These are phyloP conservation scores for Picea mariana DNA, from an alignment of 83 land plant species.

Conservation along the genomic window DNA sequence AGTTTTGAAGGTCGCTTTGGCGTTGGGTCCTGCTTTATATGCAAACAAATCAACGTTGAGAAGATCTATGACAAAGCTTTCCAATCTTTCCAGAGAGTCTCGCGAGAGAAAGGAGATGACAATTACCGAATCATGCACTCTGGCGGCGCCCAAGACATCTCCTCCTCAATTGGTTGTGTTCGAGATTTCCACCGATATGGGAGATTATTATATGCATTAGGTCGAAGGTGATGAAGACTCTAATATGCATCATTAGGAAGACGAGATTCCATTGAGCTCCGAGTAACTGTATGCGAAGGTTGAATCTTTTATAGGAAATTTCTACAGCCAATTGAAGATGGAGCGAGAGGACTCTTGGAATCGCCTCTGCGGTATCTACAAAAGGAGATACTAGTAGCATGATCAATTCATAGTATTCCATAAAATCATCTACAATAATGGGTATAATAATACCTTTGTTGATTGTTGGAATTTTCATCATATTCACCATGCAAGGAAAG, in stretches of 20 bases:
- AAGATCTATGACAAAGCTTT: not conserved
- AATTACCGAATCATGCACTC: not conserved
- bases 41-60: not conserved
- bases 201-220: not conserved
- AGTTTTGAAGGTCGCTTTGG: conserved; percentile 28
- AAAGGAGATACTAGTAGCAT: not conserved
- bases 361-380: conserved; percentile 19
- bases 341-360: conserved; percentile 62
- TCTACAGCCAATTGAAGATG: conserved; percentile 64
- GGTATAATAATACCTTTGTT: too few species aligned
- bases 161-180: conserved; percentile 23
- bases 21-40: conserved; percentile 16
- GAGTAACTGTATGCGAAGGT: conserved; percentile 48
- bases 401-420: too few species aligned
- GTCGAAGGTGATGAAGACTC: conserved; percentile 19
- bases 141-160: not conserved
- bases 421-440: too few species aligned
- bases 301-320: conserved; percentile 61
- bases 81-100: not conserved
- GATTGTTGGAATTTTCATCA: too few species aligned
- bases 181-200: conserved; percentile 34
- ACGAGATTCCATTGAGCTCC: conserved; percentile 21
- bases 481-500: too few species aligned
- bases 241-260: not conserved
- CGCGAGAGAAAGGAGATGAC: too few species aligned